These are phyloP conservation scores for Schizosaccharomyces osmophilus DNA, from an alignment of 805 yeast species.

Conservation along the genomic window DNA sequence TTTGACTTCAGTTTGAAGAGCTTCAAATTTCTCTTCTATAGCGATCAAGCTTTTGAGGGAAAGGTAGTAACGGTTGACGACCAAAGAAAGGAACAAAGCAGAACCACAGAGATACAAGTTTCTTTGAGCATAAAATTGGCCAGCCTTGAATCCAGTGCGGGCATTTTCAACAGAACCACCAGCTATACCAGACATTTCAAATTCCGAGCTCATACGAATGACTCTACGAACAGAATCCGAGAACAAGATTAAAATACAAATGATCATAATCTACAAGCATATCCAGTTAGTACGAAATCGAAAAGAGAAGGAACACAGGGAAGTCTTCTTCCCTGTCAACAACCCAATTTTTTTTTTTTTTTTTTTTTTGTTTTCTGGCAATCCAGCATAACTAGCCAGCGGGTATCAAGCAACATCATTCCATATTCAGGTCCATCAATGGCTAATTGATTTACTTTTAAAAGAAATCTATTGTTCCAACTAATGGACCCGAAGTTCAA, in stretches of 20 bases:
- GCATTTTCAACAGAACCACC: conserved; percentile 20
- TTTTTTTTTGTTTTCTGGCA: no score
- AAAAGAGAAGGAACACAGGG: no score
- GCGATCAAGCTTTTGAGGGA: conserved; percentile 48
- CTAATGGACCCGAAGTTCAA: no score
- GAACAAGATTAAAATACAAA: conserved; percentile 62
- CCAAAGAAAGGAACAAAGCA: conserved; percentile 69
- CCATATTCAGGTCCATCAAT: no score
- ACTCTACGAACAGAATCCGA: conserved; percentile 75
- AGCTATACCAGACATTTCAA: conserved; percentile 17
- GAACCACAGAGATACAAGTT: conserved; percentile 90
- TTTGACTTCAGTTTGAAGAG: conserved; percentile 11
- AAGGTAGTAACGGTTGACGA: conserved; percentile 60
- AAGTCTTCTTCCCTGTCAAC: no score
- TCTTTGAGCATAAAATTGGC: conserved; percentile 87
- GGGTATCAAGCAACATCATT: no score
- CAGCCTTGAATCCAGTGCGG: conserved; percentile 64
- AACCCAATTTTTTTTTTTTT: no score
- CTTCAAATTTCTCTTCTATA: conserved; percentile 32
- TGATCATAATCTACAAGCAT: conserved; percentile 52
- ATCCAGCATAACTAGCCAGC: no score
- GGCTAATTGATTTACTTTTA: no score
- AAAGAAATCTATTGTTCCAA: no score
- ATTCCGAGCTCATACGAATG: conserved; percentile 35
- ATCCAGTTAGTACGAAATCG: no score